Conservation (phyloP, 2,329 filamentous ascomycete species). For the Fusarium sublunatum region DNA sequence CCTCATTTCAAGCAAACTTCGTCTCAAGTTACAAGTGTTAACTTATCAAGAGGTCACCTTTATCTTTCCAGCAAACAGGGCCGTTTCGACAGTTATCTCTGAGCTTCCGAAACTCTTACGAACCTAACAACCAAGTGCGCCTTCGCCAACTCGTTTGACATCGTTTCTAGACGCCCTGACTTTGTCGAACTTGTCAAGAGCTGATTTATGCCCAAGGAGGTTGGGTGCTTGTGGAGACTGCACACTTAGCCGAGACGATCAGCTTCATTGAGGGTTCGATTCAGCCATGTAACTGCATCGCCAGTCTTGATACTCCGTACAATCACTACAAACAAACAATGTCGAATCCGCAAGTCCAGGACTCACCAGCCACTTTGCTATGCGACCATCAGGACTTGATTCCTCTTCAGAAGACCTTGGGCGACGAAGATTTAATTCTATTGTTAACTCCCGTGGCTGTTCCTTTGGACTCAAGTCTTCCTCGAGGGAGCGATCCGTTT, state of each 20-base stretch:
- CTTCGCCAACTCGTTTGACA: slow-evolving; percentile 12
- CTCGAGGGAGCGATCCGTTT: slow-evolving; percentile 72
- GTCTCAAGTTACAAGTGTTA: slow-evolving; percentile 14
- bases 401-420: slow-evolving; percentile 59
- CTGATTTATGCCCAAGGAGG: slow-evolving; percentile 31
- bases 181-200: slow-evolving; percentile 4
- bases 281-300: slow-evolving; percentile 40
- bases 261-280: slow-evolving; percentile 15
- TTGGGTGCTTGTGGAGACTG: slow-evolving; percentile 31
- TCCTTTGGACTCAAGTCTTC: slow-evolving; percentile 56
- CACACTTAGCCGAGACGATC: slow-evolving; percentile 23
- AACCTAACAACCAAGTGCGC: slow-evolving; percentile 1
- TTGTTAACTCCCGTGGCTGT: slow-evolving; percentile 69
- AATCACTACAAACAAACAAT: slow-evolving; percentile 36
- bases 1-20: slow-evolving; percentile 8
- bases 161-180: slow-evolving; percentile 9
- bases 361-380: slow-evolving; percentile 47
- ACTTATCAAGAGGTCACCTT: slow-evolving; percentile 10
- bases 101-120: slow-evolving; percentile 3
- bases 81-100: slow-evolving; percentile 9
- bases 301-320: slow-evolving; percentile 26
- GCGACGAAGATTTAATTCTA: slow-evolving; percentile 66
- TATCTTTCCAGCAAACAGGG: slow-evolving; percentile 14
- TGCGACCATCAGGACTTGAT: slow-evolving; percentile 60
- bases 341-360: slow-evolving; percentile 31